phyloP scores from a whole-genome alignment of 2,329 filamentous ascomycete genomes.

The Aspergillus hiratsukae region DNA sequence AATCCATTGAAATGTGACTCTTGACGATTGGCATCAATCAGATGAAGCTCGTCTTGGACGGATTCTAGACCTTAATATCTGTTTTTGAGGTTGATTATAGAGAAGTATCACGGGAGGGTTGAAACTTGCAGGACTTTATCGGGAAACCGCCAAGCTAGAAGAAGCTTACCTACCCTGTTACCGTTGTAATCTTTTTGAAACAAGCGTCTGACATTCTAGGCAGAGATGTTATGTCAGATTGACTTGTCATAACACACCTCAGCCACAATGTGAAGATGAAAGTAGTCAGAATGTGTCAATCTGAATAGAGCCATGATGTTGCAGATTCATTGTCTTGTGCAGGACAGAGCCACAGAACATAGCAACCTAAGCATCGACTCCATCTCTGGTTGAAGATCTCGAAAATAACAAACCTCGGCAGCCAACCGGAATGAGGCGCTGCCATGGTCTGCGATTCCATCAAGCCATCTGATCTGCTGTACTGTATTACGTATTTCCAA shows the following conservation, averaged over 20 bases:
- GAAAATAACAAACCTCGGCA: constrained; percentile 12
- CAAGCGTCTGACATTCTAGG: not conserved
- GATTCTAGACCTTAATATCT: not conserved
- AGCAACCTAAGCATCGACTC: not conserved
- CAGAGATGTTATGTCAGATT: not conserved
- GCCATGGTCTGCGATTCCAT: not conserved
- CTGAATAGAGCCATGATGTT: not conserved
- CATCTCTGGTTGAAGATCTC: not conserved
- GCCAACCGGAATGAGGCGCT: constrained; percentile 15
- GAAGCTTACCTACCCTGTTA: not conserved
- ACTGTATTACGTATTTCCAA: too few species aligned
- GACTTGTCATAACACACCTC: not conserved
- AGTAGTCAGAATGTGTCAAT: not conserved
- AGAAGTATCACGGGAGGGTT: not conserved
- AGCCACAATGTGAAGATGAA: not conserved
- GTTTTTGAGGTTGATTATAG: not conserved
- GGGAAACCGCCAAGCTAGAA: not conserved
- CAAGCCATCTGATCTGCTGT: not conserved
- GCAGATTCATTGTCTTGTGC: not conserved
- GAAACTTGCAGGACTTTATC: not conserved
- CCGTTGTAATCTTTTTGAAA: not conserved
- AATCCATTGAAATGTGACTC: too few species aligned
- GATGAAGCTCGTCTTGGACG: not conserved
- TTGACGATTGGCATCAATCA: not conserved
- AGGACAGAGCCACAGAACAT: not conserved